phyloP scores from a whole-genome alignment of 495 filamentous ascomycete species.

The Penicillium goetzii region DNA sequence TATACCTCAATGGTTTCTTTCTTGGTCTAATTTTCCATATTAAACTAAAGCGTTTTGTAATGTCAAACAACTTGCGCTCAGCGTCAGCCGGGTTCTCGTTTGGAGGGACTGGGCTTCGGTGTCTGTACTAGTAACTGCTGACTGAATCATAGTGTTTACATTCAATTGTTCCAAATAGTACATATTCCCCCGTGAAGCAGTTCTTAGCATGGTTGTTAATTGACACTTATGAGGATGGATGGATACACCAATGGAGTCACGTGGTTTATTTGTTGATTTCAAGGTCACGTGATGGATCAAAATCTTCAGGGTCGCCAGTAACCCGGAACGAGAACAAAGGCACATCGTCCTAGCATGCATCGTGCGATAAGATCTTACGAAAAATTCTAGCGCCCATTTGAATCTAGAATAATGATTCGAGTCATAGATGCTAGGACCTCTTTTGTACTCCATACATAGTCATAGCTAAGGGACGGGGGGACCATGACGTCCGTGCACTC shows the following conservation, averaged over 20 bases:
- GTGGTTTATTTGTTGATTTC: conserved; percentile 8
- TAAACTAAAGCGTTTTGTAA: not conserved
- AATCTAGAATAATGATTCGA: not conserved
- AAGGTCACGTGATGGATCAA: conserved; percentile 29
- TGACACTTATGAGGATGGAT: not conserved
- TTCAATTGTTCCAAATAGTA: not conserved
- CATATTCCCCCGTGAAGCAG: not conserved
- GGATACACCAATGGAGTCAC: conserved; percentile 4
- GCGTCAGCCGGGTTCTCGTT: not conserved
- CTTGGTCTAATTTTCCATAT: not conserved
- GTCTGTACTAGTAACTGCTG: not conserved
- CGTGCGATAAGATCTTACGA: not conserved
- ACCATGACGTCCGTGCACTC: conserved; percentile 31
- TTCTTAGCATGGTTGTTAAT: not conserved
- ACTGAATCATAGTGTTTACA: not conserved
- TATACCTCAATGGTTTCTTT: not conserved
- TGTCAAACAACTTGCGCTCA: not conserved
- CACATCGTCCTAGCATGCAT: not conserved
- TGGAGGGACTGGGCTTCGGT: not conserved
- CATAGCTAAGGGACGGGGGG: not conserved
- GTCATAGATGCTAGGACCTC: not conserved
- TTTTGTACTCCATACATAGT: not conserved
- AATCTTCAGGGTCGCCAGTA: not conserved
- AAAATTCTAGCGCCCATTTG: too few relatives aligned
- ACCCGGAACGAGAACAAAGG: not conserved